Evolutionary conservation across 129 eudicot genomes (phyloP).

Genomic region (Flaveria linearis): DNA sequence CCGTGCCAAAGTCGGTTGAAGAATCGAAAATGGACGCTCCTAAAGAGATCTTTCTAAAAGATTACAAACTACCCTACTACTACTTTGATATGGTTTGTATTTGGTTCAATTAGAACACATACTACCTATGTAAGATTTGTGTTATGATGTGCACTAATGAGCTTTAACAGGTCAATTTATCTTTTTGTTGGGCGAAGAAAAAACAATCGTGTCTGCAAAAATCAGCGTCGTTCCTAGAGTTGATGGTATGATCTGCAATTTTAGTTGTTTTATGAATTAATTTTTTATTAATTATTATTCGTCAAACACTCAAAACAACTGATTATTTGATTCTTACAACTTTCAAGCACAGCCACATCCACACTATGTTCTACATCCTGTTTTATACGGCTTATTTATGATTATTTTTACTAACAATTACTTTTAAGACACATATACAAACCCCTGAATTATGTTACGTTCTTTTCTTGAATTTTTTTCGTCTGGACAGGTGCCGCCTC

Average conservation of each 20-base stretch:
- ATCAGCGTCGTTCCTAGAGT: conserved; percentile 64
- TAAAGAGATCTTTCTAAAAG: conserved; percentile 86
- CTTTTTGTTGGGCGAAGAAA: conserved; percentile 84
- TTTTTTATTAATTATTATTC: neutral
- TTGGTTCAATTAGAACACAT: conserved; percentile 7
- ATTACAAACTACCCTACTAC: conserved; percentile 87
- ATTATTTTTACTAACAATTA: too few species aligned
- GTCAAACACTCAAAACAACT: conserved; percentile 1
- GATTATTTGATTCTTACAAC: neutral
- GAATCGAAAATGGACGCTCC: conserved; percentile 77
- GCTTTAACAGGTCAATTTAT: conserved; percentile 68
- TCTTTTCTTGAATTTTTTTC: conserved; percentile 4
- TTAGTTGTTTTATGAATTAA: neutral
- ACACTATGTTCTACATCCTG: neutral
- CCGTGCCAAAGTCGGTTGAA: conserved; percentile 54
- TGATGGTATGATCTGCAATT: conserved; percentile 54
- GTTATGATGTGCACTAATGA: neutral
- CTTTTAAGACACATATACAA: too few species aligned
- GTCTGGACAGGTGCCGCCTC: conserved; percentile 50
- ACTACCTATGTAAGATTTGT: neutral
- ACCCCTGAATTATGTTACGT: neutral
- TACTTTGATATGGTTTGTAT: conserved; percentile 76
- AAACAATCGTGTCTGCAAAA: conserved; percentile 67
- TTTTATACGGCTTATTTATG: neutral
- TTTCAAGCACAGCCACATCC: neutral